Conservation (phyloP, 2,329 filamentous ascomycete species). For the Lasiodiplodia theobromae region DNA sequence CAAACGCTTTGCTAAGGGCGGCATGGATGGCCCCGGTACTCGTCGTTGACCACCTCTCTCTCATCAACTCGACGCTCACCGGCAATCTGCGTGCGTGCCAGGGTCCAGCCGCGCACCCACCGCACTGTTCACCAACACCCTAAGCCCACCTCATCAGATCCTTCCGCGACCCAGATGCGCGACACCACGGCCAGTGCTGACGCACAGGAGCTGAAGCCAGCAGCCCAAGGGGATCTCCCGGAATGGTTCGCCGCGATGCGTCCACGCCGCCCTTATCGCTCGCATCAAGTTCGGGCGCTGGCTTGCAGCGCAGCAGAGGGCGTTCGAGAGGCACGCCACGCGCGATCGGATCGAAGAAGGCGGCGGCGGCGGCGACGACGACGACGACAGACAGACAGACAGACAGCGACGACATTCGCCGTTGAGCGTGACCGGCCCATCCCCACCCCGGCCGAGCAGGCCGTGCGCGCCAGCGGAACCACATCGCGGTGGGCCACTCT, state of each 20-base stretch:
- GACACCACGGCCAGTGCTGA: slow-evolving; percentile 15
- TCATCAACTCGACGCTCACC: slow-evolving; percentile 8
- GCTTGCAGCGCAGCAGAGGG: slow-evolving; percentile 6
- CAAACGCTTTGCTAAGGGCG: slow-evolving; percentile 12
- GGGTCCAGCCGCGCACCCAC: slow-evolving; percentile 21
- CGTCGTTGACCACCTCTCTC: neutral
- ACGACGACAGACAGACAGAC: neutral
- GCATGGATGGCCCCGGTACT: slow-evolving; percentile 16
- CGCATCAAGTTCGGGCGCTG: neutral
- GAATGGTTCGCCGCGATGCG: slow-evolving; percentile 25
- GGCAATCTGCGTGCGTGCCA: slow-evolving; percentile 15
- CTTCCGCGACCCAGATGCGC: slow-evolving; percentile 22
- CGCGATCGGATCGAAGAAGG: slow-evolving; percentile 4
- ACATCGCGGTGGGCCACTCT: neutral
- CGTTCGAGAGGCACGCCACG: neutral
- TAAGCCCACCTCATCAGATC: slow-evolving; percentile 24
- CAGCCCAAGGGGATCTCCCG: slow-evolving; percentile 19
- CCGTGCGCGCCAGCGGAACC: slow-evolving; percentile 9
- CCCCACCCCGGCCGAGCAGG: slow-evolving; percentile 19
- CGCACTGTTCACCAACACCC: slow-evolving; percentile 14
- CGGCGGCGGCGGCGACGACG: neutral
- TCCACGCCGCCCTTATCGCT: slow-evolving; percentile 10
- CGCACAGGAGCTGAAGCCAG: slow-evolving; percentile 11
- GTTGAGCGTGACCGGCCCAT: slow-evolving; percentile 21
- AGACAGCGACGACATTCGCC: slow-evolving; percentile 7